Evolutionary conservation across 495 filamentous ascomycete genomes (phyloP).

Genomic region (Daldinia concentrica): DNA sequence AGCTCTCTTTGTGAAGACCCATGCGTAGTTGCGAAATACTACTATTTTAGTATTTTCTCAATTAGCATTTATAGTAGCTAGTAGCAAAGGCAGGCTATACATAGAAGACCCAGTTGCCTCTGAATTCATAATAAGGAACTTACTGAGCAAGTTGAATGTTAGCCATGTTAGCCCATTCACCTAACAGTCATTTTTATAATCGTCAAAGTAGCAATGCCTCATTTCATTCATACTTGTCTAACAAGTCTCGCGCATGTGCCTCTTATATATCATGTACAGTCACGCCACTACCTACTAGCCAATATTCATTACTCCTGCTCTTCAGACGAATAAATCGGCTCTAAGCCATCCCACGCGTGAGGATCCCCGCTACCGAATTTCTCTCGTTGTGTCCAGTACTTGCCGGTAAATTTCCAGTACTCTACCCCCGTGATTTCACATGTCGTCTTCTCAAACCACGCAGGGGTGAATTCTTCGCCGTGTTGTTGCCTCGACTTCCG

Average conservation of each 20-base stretch:
- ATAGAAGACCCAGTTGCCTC: background rate
- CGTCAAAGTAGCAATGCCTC: slow-evolving; percentile 19
- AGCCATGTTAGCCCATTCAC: background rate
- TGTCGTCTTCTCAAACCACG: slow-evolving; percentile 80
- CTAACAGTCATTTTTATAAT: background rate
- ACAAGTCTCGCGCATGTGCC: slow-evolving; percentile 20
- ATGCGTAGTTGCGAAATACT: no score
- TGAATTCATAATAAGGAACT: background rate
- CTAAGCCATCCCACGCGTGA: slow-evolving; percentile 58
- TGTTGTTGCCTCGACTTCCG: slow-evolving; percentile 74
- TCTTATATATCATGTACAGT: slow-evolving; percentile 19
- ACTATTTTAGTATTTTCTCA: background rate
- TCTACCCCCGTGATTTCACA: slow-evolving; percentile 86
- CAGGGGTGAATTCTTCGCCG: slow-evolving; percentile 83
- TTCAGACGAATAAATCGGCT: slow-evolving; percentile 55
- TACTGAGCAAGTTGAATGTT: background rate
- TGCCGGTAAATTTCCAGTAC: slow-evolving; percentile 86
- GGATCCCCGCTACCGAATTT: slow-evolving; percentile 60
- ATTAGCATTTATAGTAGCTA: background rate
- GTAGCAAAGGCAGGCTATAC: background rate
- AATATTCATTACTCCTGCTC: slow-evolving; percentile 17
- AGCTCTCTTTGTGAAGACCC: background rate
- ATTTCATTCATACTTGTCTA: slow-evolving; percentile 34
- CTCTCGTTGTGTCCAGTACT: slow-evolving; percentile 82
- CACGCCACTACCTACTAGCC: slow-evolving; percentile 4